A percentile compares a stretch with the other conserved stretches of the same genome.
Conservation (phyloP, 345 rosid genomes). For the Rhodamnia argentea region DNA sequence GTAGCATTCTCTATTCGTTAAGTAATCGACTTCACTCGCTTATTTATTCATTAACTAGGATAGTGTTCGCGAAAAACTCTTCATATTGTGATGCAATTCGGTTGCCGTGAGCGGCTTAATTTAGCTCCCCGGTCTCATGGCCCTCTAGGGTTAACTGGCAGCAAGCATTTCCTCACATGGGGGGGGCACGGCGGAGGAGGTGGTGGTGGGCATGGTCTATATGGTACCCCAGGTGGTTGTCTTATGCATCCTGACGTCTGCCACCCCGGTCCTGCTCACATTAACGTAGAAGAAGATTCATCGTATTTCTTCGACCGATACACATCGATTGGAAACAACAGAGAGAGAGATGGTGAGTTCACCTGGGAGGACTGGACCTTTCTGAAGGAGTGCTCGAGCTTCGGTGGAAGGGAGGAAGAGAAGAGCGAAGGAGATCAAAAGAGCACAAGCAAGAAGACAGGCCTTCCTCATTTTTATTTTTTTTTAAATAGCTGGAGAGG, state of each 20-base stretch:
- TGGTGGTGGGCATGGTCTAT: fast-evolving
- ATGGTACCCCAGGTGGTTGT: fast-evolving
- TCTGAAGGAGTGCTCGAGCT: neutral
- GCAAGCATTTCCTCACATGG: neutral
- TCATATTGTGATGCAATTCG: neutral
- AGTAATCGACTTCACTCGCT: neutral
- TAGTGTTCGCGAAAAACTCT: neutral
- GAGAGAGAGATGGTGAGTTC: neutral
- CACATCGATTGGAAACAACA: neutral
- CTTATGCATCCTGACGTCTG: no score
- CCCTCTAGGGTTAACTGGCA: neutral
- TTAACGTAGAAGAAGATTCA: neutral
- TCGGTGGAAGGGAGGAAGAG: neutral
- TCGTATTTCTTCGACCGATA: neutral
- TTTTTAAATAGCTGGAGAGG: neutral
- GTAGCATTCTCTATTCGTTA: no score
- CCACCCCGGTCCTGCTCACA: neutral
- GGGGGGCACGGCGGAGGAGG: fast-evolving
- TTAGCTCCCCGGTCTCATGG: neutral
- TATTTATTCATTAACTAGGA: neutral
- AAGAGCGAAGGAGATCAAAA: neutral
- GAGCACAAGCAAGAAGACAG: neutral
- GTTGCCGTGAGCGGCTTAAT: neutral
- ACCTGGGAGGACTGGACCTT: neutral
- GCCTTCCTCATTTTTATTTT: neutral